Evolutionary conservation across 164 flowering plant genomes (phyloP).

Genomic region (Liriodendron chinense): DNA sequence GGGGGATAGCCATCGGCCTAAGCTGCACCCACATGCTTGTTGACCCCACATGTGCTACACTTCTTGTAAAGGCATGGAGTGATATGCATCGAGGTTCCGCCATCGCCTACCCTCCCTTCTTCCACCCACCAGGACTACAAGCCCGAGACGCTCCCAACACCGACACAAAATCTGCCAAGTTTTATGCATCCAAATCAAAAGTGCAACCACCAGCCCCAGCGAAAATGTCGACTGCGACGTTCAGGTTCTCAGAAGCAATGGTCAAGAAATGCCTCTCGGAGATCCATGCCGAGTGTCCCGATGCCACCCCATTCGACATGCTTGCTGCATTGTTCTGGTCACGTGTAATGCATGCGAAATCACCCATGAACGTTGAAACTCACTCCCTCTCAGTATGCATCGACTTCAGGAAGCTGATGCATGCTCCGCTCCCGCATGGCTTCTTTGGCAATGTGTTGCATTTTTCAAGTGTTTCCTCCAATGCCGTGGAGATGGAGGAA

Average conservation of each 20-base stretch:
- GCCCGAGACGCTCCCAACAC: constrained; percentile 23
- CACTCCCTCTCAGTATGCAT: constrained; percentile 44
- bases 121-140: constrained; percentile 26
- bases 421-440: constrained; percentile 43
- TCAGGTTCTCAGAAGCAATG: constrained; percentile 47
- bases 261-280: constrained; percentile 42
- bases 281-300: constrained; percentile 37
- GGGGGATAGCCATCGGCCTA: constrained; percentile 68
- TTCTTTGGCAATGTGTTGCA: constrained; percentile 73
- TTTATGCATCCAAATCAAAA: constrained; percentile 31
- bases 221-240: constrained; percentile 55
- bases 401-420: constrained; percentile 45
- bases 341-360: constrained; percentile 24
- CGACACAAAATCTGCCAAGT: constrained; percentile 23
- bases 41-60: constrained; percentile 48
- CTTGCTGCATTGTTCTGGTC: constrained; percentile 72
- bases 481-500: constrained; percentile 8
- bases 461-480: constrained; percentile 36
- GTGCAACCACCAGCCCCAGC: constrained; percentile 10
- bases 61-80: constrained; percentile 61
- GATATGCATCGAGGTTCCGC: constrained; percentile 35
- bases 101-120: constrained; percentile 50
- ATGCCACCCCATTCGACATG: constrained; percentile 67
- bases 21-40: constrained; percentile 76
- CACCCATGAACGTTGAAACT: background rate